Evolutionary conservation across 495 filamentous ascomycete genomes (phyloP).

Genomic region (Aspergillus campestris): DNA sequence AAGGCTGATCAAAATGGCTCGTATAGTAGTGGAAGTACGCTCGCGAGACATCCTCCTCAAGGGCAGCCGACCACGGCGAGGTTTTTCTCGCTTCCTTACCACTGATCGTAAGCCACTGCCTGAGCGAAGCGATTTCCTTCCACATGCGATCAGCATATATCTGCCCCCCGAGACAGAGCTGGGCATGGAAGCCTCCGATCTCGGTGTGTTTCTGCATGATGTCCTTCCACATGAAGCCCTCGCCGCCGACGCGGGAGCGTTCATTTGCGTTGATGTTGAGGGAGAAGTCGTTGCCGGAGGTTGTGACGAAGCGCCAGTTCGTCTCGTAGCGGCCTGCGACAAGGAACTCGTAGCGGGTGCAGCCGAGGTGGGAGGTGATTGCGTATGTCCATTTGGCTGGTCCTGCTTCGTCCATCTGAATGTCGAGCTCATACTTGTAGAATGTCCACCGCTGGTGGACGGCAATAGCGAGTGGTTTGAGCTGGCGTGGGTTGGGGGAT

Average conservation of each 20-base stretch:
- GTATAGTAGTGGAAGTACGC: conserved; percentile 99
- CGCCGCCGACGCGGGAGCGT: conserved; percentile 71
- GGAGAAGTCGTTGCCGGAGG: conserved; percentile 91
- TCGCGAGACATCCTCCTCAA: conserved; percentile 90
- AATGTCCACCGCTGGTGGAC: conserved; percentile 91
- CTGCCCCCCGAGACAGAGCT: conserved; percentile 86
- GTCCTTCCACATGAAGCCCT: conserved; percentile 98
- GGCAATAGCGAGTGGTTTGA: conserved; percentile 76
- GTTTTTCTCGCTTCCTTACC: conserved; percentile 90
- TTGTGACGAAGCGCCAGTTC: conserved; percentile 94
- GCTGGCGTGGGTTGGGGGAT: conserved; percentile 84
- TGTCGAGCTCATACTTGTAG: conserved; percentile 88
- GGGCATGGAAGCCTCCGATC: conserved; percentile 89
- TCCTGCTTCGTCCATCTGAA: conserved; percentile 76
- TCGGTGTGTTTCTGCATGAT: conserved; percentile 96
- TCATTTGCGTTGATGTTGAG: conserved; percentile 79
- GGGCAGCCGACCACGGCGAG: conserved; percentile 79
- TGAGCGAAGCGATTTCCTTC: conserved; percentile 88
- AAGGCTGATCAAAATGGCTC: conserved; percentile 92
- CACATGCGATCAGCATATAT: conserved; percentile 94
- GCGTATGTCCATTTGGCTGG: conserved; percentile 96
- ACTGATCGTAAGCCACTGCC: conserved; percentile 85
- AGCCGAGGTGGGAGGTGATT: conserved; percentile 92
- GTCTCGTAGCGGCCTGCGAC: conserved; percentile 85
- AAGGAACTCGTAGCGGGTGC: conserved; percentile 96